These are phyloP conservation scores for Nicotiana otophora DNA, from an alignment of 257 asterid genomes.

Conservation along the genomic window DNA sequence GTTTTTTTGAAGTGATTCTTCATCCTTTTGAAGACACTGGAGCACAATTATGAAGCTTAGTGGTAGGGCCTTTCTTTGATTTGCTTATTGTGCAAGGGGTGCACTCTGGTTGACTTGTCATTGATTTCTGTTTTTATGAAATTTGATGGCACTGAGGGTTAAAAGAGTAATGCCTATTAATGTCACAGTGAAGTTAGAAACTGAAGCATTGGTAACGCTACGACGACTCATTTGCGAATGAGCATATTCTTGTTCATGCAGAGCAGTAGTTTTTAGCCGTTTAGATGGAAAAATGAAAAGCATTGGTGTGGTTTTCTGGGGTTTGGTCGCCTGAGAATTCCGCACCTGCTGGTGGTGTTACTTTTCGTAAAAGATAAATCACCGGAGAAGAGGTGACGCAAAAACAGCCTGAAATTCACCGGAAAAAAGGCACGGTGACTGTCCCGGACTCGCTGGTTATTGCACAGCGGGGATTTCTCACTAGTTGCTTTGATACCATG, in stretches of 20 bases:
- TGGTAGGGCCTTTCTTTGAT: neutral
- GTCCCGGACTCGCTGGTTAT: too few relatives aligned
- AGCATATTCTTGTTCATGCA: neutral
- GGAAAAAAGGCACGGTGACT: too few relatives aligned
- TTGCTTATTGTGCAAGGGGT: constrained; percentile 1
- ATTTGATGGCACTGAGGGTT: neutral
- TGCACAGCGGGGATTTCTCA: too few relatives aligned
- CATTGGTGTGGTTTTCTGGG: too few relatives aligned
- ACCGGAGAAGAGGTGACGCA: too few relatives aligned
- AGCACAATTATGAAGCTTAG: neutral
- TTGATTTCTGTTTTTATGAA: neutral
- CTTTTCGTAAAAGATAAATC: too few relatives aligned
- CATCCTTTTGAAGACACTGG: neutral
- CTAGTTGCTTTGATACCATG: too few relatives aligned
- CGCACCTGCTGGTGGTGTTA: too few relatives aligned
- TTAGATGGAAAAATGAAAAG: neutral
- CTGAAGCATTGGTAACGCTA: neutral
- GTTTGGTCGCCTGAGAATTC: too few relatives aligned
- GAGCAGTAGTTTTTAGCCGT: neutral
- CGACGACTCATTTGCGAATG: neutral
- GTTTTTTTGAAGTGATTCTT: neutral
- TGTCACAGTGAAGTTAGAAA: neutral
- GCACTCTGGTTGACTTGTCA: neutral
- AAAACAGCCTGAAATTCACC: too few relatives aligned
- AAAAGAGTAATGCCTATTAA: neutral